Evolutionary conservation across 2,329 filamentous ascomycete species (phyloP).

Genomic region (Zasmidium cellare): DNA sequence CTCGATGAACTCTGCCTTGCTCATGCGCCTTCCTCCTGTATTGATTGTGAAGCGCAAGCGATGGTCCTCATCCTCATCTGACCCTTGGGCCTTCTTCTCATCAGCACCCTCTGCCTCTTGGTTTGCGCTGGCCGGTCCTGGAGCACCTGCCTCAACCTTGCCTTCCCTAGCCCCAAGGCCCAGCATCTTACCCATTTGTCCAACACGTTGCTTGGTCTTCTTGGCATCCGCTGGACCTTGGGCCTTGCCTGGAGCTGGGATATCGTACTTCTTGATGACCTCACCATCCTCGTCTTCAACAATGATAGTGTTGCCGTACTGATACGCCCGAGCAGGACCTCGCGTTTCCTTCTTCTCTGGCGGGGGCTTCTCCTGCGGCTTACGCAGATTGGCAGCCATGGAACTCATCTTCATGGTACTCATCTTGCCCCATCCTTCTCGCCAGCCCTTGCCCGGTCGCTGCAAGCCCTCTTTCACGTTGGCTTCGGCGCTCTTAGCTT

Average conservation of each 20-base stretch:
- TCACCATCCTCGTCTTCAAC: slow-evolving; percentile 85
- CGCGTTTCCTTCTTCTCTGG: slow-evolving; percentile 51
- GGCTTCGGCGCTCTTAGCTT: slow-evolving; percentile 79
- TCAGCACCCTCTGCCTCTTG: slow-evolving; percentile 16
- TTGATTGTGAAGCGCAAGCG: slow-evolving; percentile 75
- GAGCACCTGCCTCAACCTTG: slow-evolving; percentile 26
- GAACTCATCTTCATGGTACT: slow-evolving; percentile 34
- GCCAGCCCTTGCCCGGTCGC: slow-evolving; percentile 42
- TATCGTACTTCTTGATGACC: slow-evolving; percentile 80
- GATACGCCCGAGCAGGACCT: slow-evolving; percentile 78
- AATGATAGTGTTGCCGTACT: slow-evolving; percentile 86
- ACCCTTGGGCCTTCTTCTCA: slow-evolving; percentile 16
- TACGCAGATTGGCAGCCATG: slow-evolving; percentile 40
- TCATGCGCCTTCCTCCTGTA: slow-evolving; percentile 72
- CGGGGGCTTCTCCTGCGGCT: slow-evolving; percentile 37
- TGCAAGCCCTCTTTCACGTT: slow-evolving; percentile 63
- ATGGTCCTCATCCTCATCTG: slow-evolving; percentile 64
- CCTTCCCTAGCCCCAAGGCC: slow-evolving; percentile 37
- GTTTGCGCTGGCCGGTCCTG: slow-evolving; percentile 12
- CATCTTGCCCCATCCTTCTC: slow-evolving; percentile 44
- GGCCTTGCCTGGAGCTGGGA: slow-evolving; percentile 56
- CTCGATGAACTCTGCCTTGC: slow-evolving; percentile 75
- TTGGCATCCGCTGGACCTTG: slow-evolving; percentile 19
- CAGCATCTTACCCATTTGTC: slow-evolving; percentile 57
- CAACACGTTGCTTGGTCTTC: slow-evolving; percentile 45